Evolutionary conservation across 2,329 filamentous ascomycete species (phyloP).

Genomic region (Rutstroemia sp.): DNA sequence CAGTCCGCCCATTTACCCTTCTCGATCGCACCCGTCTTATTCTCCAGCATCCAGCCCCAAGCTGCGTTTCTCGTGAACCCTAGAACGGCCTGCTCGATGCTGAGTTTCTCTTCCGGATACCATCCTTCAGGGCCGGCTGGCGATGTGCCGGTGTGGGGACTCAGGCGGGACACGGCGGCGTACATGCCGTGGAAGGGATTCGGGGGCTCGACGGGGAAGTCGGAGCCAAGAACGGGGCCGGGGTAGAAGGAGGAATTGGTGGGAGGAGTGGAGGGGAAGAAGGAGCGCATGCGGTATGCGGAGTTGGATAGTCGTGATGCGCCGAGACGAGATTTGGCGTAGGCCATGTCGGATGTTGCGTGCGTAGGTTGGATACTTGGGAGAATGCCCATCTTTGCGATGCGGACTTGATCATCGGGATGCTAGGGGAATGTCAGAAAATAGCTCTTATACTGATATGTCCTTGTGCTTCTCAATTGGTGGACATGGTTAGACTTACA

Average conservation of each 20-base stretch:
- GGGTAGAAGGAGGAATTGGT: slow-evolving; percentile 10
- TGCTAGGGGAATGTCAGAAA: slow-evolving; percentile 30
- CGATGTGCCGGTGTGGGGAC: slow-evolving; percentile 47
- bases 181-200: slow-evolving; percentile 63
- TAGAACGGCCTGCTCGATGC: slow-evolving; percentile 48
- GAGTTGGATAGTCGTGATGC: slow-evolving; percentile 42
- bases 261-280: slow-evolving; percentile 38
- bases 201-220: slow-evolving; percentile 65
- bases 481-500: slow-evolving; percentile 11
- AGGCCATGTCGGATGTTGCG: slow-evolving; percentile 64
- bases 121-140: slow-evolving; percentile 45
- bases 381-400: slow-evolving; percentile 52
- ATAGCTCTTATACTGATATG: too few relatives aligned
- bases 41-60: slow-evolving; percentile 51
- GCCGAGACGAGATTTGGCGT: slow-evolving; percentile 55
- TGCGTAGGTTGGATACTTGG: slow-evolving; percentile 64
- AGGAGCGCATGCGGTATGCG: slow-evolving; percentile 60
- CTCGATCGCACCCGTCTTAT: slow-evolving; percentile 50
- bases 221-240: slow-evolving; percentile 54
- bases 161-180: slow-evolving; percentile 55
- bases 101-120: slow-evolving; percentile 52
- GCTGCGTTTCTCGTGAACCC: slow-evolving; percentile 57
- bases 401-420: slow-evolving; percentile 53
- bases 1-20: slow-evolving; percentile 60
- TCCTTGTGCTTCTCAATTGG: too few relatives aligned